Evolutionary conservation across 805 yeast species (phyloP).

Genomic region (Komagataella populi): DNA sequence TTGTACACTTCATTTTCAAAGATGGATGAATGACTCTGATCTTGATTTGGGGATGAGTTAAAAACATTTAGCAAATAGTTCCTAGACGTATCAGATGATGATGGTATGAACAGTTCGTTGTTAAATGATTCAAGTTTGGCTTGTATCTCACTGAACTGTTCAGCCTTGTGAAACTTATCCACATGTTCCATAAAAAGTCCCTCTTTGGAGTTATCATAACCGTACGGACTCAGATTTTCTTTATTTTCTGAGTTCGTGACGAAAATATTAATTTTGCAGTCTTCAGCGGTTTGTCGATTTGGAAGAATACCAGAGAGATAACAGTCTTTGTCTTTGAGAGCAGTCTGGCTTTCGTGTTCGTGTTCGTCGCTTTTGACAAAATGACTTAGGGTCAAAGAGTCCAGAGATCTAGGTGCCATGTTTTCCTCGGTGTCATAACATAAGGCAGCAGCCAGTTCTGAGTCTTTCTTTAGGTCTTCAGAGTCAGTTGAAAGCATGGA

Average conservation of each 20-base stretch:
- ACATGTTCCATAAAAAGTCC: neutral
- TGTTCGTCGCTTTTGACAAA: neutral
- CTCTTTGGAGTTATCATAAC: neutral
- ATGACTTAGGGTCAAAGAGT: neutral
- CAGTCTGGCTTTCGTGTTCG: neutral
- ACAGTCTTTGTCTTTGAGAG: neutral
- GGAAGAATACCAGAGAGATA: neutral
- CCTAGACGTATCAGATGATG: neutral
- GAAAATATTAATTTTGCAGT: neutral
- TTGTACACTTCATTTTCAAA: neutral
- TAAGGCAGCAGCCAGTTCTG: neutral
- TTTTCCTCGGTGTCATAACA: neutral
- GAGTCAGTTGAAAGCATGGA: neutral
- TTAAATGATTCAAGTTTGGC: neutral
- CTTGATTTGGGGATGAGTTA: neutral
- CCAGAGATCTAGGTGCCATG: neutral
- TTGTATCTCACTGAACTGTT: neutral
- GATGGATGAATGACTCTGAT: neutral
- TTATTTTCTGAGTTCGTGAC: neutral
- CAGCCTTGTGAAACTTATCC: neutral
- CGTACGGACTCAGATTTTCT: neutral
- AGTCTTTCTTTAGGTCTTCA: neutral
- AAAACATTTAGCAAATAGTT: neutral
- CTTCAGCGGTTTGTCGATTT: neutral
- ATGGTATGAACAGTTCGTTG: neutral